Conservation (phyloP, 257 asterid species). For the Jaltomata sinuosa region DNA sequence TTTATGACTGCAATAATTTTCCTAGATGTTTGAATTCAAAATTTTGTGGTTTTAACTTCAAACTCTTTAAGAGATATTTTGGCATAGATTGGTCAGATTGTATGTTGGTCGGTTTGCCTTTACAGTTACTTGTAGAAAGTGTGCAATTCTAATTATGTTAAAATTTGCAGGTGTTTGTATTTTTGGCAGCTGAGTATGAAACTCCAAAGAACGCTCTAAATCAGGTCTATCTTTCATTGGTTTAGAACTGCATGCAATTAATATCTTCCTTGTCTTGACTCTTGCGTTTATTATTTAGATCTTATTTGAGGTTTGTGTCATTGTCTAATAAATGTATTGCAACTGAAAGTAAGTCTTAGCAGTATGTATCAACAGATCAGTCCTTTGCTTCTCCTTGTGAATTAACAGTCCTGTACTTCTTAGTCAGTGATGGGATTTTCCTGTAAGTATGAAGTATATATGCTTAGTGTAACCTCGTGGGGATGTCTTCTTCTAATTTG, state of each 20-base stretch:
- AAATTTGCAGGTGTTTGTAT: constrained; percentile 78
- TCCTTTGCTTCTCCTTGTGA: neutral
- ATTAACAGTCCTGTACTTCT: neutral
- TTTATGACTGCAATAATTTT: neutral
- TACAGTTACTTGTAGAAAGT: neutral
- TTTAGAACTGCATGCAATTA: neutral
- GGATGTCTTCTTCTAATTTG: neutral
- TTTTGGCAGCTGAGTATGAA: constrained; percentile 89
- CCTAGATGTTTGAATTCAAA: neutral
- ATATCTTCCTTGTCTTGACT: neutral
- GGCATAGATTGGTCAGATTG: neutral
- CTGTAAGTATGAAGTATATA: neutral
- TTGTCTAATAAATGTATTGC: neutral
- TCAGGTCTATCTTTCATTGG: constrained; percentile 41
- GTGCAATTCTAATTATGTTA: neutral
- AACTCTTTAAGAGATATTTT: neutral
- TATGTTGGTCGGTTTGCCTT: neutral
- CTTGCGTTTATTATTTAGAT: neutral
- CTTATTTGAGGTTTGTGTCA: neutral
- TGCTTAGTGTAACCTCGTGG: neutral
- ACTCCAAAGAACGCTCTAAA: constrained; percentile 74
- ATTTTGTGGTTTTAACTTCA: neutral
- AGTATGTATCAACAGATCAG: neutral
- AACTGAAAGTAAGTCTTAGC: neutral
- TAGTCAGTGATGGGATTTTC: neutral